Conservation (phyloP, 345 rosid genomes). For the Hypericum androsaemum region DNA sequence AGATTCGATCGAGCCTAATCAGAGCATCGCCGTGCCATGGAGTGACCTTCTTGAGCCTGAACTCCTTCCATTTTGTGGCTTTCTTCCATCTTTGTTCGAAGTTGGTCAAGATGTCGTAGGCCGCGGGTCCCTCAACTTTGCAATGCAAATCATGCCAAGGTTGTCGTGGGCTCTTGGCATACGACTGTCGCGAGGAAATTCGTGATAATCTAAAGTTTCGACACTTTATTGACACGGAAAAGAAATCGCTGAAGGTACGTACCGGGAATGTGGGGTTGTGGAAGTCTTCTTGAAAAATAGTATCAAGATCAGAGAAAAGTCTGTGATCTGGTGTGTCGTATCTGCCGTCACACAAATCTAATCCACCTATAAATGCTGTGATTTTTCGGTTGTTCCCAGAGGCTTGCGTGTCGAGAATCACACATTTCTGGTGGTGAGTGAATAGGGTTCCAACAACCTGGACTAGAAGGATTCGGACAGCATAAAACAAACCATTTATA, state of each 20-base stretch:
- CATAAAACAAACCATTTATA: constrained; percentile 4
- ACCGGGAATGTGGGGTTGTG: constrained; percentile 63
- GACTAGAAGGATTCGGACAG: constrained; percentile 29
- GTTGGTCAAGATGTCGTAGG: constrained; percentile 50
- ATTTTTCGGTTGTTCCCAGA: constrained; percentile 47
- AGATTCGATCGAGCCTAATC: constrained; percentile 43
- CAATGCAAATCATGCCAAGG: constrained; percentile 82
- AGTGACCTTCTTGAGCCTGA: constrained; percentile 40
- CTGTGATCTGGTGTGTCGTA: constrained; percentile 74
- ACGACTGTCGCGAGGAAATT: constrained; percentile 2
- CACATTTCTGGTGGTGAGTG: constrained; percentile 70
- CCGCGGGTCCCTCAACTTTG: constrained; percentile 70
- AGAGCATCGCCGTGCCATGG: constrained; percentile 46
- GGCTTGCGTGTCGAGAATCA: constrained; percentile 49
- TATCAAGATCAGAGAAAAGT: constrained; percentile 40
- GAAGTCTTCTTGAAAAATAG: constrained; percentile 38
- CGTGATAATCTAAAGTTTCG: not conserved
- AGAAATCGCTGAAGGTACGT: constrained; percentile 12
- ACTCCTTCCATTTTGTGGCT: constrained; percentile 42
- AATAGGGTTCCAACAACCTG: constrained; percentile 75
- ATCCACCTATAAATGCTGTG: constrained; percentile 60
- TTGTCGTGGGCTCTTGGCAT: constrained; percentile 47
- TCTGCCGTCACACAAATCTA: constrained; percentile 69
- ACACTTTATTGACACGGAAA: constrained; percentile 1
- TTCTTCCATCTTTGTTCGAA: constrained; percentile 66